A percentile compares a stretch with the other conserved stretches of the same genome.
phyloP scores from a whole-genome alignment of 2,329 filamentous ascomycete genomes.

The Alternaria sp. region DNA sequence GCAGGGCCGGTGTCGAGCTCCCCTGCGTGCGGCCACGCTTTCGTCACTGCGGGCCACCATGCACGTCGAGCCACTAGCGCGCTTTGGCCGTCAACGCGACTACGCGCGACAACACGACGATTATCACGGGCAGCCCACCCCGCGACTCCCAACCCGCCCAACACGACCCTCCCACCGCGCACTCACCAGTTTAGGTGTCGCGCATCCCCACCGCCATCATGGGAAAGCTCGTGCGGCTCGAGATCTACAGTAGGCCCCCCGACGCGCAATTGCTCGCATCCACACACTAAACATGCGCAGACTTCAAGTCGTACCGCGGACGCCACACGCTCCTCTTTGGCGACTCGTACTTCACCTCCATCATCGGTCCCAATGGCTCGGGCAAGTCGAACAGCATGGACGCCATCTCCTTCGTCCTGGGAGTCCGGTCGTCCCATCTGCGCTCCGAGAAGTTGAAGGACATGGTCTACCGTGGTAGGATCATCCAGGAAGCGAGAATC shows the following conservation, averaged over 20 bases:
- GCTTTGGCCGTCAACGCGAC: slow-evolving; percentile 20
- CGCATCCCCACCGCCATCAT: slow-evolving; percentile 58
- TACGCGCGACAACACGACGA: slow-evolving; percentile 11
- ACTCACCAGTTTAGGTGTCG: slow-evolving; percentile 16
- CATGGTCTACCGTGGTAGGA: slow-evolving; percentile 92
- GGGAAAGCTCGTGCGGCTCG: slow-evolving; percentile 94
- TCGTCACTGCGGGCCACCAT: slow-evolving; percentile 29
- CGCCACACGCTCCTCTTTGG: slow-evolving; percentile 94
- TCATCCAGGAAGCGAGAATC: slow-evolving; percentile 89
- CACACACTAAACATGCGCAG: slow-evolving; percentile 53
- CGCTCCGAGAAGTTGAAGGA: slow-evolving; percentile 93
- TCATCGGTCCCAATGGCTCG: slow-evolving; percentile 99
- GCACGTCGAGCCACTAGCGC: slow-evolving; percentile 20
- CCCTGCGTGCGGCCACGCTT: slow-evolving; percentile 17
- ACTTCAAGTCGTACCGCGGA: slow-evolving; percentile 99
- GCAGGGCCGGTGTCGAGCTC: neutral
- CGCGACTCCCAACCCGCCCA: slow-evolving; percentile 7
- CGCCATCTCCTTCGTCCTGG: slow-evolving; percentile 97
- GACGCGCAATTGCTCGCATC: slow-evolving; percentile 14
- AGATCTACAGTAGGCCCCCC: slow-evolving; percentile 80
- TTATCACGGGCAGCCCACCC: slow-evolving; percentile 7
- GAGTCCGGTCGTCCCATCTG: slow-evolving; percentile 97
- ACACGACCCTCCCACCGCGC: slow-evolving; percentile 12
- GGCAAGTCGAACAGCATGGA: slow-evolving; percentile 99
- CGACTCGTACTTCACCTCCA: slow-evolving; percentile 98